Evolutionary conservation across 2,329 filamentous ascomycete genomes (phyloP).

Genomic region (Fusarium albosuccineum): DNA sequence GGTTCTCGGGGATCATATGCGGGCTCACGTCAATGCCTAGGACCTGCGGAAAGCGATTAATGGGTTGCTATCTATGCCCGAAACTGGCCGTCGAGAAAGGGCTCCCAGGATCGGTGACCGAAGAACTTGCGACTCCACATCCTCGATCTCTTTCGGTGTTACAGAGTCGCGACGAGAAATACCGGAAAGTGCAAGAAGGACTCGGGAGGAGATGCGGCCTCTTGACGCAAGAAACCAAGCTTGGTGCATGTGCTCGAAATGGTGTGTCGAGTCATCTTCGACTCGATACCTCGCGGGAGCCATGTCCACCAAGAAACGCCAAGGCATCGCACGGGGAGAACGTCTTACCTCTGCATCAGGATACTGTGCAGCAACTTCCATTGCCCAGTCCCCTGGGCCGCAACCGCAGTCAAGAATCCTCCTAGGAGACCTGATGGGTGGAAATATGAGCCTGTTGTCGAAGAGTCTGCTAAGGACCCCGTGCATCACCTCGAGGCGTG

Average conservation of each 20-base stretch:
- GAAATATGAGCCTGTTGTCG: slow-evolving; percentile 76
- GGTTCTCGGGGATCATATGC: slow-evolving; percentile 74
- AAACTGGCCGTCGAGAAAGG: neutral
- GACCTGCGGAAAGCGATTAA: slow-evolving; percentile 62
- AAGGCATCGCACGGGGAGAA: neutral
- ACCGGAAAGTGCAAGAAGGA: neutral
- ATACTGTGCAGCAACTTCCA: slow-evolving; percentile 74
- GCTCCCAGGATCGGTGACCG: neutral
- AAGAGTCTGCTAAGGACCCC: slow-evolving; percentile 73
- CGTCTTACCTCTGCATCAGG: slow-evolving; percentile 72
- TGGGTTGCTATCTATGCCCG: neutral
- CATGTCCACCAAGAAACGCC: neutral
- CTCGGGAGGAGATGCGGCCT: neutral
- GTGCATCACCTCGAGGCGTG: slow-evolving; percentile 74
- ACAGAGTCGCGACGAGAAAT: neutral
- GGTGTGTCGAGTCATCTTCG: neutral
- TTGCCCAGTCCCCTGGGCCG: slow-evolving; percentile 78
- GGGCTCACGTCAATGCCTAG: slow-evolving; percentile 79
- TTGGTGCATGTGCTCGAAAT: neutral
- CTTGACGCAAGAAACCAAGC: neutral
- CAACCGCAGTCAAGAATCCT: slow-evolving; percentile 80
- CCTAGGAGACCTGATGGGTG: slow-evolving; percentile 69
- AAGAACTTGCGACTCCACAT: neutral
- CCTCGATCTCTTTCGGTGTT: neutral
- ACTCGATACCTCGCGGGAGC: neutral